Conservation (phyloP, 768 basidiomycete species). For the Phlegmacium glaucopus region DNA sequence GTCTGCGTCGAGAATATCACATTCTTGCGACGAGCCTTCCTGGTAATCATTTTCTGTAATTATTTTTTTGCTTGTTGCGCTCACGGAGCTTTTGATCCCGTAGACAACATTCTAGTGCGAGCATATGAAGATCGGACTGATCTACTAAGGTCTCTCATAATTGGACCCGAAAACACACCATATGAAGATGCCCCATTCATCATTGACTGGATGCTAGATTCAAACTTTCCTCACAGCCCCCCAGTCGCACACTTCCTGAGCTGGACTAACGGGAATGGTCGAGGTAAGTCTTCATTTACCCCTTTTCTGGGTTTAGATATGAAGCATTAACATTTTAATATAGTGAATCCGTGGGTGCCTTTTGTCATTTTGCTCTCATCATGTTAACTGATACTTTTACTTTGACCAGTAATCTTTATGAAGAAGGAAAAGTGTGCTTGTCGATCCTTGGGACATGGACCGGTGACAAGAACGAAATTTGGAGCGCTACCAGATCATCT, state of each 20-base stretch:
- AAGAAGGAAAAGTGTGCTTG: conserved; percentile 92
- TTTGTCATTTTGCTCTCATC: not conserved
- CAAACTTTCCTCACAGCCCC: conserved; percentile 77
- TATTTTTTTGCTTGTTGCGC: not conserved
- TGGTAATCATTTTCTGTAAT: conserved; percentile 45
- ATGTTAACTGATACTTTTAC: not conserved
- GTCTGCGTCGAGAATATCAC: conserved; percentile 82
- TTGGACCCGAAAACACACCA: conserved; percentile 93
- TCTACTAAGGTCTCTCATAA: conserved; percentile 82
- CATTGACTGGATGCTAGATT: conserved; percentile 90
- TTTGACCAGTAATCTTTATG: conserved; percentile 73
- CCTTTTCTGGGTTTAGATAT: not conserved
- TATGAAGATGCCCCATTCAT: conserved; percentile 94
- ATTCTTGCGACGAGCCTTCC: conserved; percentile 77
- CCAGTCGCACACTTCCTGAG: conserved; percentile 88
- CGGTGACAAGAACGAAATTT: conserved; percentile 84
- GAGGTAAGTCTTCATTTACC: conserved; percentile 46
- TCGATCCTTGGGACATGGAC: conserved; percentile 92
- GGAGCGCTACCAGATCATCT: conserved; percentile 82
- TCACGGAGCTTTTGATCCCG: not conserved
- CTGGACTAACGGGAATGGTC: conserved; percentile 92
- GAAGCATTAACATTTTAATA: conserved; percentile 1
- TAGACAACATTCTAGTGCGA: conserved; percentile 85
- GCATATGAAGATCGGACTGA: conserved; percentile 90
- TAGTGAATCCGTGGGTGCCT: conserved; percentile 73